Evolutionary conservation across 2,329 filamentous ascomycete genomes (phyloP).

Genomic region (Nigrospora oryzae): DNA sequence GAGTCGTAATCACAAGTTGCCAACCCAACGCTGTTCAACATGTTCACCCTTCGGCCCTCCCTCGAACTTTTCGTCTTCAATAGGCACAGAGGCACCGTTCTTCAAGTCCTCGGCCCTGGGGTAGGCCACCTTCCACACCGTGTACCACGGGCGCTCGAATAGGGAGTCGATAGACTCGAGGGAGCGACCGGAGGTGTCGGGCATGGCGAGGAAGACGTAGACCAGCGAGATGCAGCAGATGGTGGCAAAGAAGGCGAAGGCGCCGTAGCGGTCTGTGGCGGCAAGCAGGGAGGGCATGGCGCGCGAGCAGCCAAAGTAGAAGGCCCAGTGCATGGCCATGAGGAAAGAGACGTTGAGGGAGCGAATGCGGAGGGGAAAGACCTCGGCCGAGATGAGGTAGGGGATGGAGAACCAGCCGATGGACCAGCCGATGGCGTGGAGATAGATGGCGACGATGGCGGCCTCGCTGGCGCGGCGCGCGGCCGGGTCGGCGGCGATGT

Average conservation of each 20-base stretch:
- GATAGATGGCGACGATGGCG: constrained; percentile 33
- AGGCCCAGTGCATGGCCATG: constrained; percentile 33
- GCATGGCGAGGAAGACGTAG: constrained; percentile 24
- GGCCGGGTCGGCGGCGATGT: constrained; percentile 8
- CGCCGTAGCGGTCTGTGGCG: constrained; percentile 20
- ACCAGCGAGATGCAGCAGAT: constrained; percentile 17
- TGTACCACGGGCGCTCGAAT: constrained; percentile 20
- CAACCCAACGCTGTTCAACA: no score
- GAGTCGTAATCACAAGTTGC: no score
- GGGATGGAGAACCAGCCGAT: constrained; percentile 38
- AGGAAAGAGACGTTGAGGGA: constrained; percentile 29
- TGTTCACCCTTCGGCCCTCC: no score
- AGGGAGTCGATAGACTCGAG: constrained; percentile 20
- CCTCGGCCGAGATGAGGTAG: constrained; percentile 34
- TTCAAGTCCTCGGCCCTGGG: constrained; percentile 14
- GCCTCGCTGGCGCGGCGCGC: constrained; percentile 23
- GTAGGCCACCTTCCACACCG: constrained; percentile 17
- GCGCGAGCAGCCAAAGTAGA: constrained; percentile 23
- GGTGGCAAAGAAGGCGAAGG: constrained; percentile 19
- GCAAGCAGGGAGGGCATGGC: constrained; percentile 24
- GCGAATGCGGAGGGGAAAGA: constrained; percentile 32
- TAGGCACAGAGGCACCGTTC: neutral
- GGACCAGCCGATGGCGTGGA: constrained; percentile 33
- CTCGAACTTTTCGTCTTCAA: no score
- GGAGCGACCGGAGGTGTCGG: constrained; percentile 19